phyloP scores from a whole-genome alignment of 2,329 filamentous ascomycete species.

The Dendryphion nanum region DNA sequence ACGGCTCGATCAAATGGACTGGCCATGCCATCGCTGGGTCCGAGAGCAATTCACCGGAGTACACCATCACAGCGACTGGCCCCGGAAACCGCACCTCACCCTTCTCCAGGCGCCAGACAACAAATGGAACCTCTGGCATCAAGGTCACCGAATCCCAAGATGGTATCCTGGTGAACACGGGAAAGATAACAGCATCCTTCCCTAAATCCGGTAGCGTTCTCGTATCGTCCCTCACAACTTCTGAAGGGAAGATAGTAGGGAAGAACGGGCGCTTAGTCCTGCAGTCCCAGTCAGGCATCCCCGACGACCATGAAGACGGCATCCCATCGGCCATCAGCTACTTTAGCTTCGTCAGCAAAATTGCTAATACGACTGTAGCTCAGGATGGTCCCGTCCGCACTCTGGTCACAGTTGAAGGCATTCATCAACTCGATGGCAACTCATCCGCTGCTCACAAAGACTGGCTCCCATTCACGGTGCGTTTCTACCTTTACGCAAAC shows the following conservation, averaged over 20 bases:
- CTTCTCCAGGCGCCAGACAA: slow-evolving; percentile 12
- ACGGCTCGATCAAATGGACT: slow-evolving; percentile 62
- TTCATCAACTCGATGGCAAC: slow-evolving; percentile 28
- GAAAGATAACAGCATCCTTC: slow-evolving; percentile 34
- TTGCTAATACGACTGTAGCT: slow-evolving; percentile 53
- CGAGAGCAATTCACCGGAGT: slow-evolving; percentile 42
- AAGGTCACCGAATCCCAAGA: slow-evolving; percentile 22
- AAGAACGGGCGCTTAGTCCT: slow-evolving; percentile 48
- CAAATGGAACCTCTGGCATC: slow-evolving; percentile 12
- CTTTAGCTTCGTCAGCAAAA: slow-evolving; percentile 50
- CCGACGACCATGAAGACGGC: slow-evolving; percentile 38
- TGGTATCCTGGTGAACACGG: slow-evolving; percentile 27
- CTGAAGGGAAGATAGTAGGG: slow-evolving; percentile 42
- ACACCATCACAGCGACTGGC: slow-evolving; percentile 42
- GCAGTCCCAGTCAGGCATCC: slow-evolving; percentile 49
- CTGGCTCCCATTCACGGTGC: slow-evolving; percentile 56
- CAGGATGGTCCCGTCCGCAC: slow-evolving; percentile 44
- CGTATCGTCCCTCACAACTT: slow-evolving; percentile 27
- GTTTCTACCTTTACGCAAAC: slow-evolving; percentile 60
- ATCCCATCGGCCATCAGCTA: slow-evolving; percentile 39
- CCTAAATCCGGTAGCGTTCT: slow-evolving; percentile 30
- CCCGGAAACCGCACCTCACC: slow-evolving; percentile 14
- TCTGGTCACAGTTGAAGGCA: slow-evolving; percentile 49
- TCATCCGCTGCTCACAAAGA: slow-evolving; percentile 36
- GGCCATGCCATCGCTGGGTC: slow-evolving; percentile 54